A percentile compares a stretch with the other conserved stretches of the same genome.
phyloP scores from a whole-genome alignment of 2,329 filamentous ascomycete species.

The Penicillium sp. region DNA sequence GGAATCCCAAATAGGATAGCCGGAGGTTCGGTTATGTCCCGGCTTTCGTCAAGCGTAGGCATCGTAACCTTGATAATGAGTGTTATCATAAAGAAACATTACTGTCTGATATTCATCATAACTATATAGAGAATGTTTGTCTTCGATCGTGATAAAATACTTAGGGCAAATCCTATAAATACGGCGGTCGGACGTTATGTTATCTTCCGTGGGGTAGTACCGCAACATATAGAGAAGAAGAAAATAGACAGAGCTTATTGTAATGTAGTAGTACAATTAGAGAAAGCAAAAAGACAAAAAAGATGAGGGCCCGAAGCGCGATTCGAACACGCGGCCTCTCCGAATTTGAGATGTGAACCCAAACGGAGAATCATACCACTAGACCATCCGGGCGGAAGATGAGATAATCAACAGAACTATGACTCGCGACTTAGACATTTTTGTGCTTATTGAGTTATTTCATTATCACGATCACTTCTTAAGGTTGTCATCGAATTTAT shows the following conservation, averaged over 20 bases:
- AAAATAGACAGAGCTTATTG: not conserved
- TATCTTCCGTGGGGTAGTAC: not conserved
- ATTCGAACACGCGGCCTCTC: constrained; percentile 14
- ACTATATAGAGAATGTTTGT: not conserved
- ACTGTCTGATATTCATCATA: not conserved
- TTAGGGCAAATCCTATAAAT: not conserved
- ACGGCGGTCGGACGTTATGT: not conserved
- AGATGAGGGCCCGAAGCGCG: constrained; percentile 5
- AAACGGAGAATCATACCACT: constrained; percentile 8
- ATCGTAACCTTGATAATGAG: not conserved
- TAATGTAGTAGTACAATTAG: too few relatives aligned
- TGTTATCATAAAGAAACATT: not conserved
- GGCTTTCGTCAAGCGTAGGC: not conserved
- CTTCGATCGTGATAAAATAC: not conserved
- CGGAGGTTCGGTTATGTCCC: not conserved
- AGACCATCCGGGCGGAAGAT: too few relatives aligned
- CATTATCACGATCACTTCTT: too few relatives aligned
- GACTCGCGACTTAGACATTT: too few relatives aligned
- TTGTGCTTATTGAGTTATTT: too few relatives aligned
- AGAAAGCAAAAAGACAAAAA: not conserved
- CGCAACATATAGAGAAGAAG: not conserved
- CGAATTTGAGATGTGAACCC: constrained; percentile 1
- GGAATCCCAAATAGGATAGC: not conserved
- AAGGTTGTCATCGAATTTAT: too few relatives aligned
- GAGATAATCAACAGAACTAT: too few relatives aligned